Percentiles rank a stretch among this genome's conserved stretches.
Evolutionary conservation across 768 basidiomycete genomes (phyloP).

Genomic region (Sarcomyxa edulis): DNA sequence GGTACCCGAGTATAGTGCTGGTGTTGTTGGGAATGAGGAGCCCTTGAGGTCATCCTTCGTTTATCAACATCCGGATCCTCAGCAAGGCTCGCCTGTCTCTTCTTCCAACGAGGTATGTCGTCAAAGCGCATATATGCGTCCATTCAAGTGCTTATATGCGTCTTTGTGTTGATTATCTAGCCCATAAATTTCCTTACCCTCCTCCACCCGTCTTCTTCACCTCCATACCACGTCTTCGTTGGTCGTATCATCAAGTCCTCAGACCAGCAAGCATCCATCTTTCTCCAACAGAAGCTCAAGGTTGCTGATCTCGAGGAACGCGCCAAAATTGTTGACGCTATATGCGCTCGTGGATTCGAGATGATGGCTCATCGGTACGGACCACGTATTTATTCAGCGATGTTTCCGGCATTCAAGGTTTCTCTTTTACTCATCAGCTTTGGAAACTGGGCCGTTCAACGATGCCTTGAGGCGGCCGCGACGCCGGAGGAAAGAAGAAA

Average conservation of each 20-base stretch:
- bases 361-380: slow-evolving; percentile 87
- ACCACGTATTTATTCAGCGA: neutral
- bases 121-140: slow-evolving; percentile 5
- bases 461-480: slow-evolving; percentile 78
- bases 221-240: slow-evolving; percentile 79
- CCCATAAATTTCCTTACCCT: slow-evolving; percentile 87
- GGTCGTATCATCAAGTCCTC: slow-evolving; percentile 84
- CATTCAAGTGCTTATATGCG: slow-evolving; percentile 17
- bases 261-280: slow-evolving; percentile 88
- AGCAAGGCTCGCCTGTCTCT: slow-evolving; percentile 17
- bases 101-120: slow-evolving; percentile 45
- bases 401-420: neutral
- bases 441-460: slow-evolving; percentile 88
- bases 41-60: slow-evolving; percentile 21
- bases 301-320: slow-evolving; percentile 76
- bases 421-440: slow-evolving; percentile 42
- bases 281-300: slow-evolving; percentile 86
- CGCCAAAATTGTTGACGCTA: slow-evolving; percentile 81
- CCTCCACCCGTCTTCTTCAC: slow-evolving; percentile 79
- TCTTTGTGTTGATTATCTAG: slow-evolving; percentile 27
- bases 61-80: slow-evolving; percentile 21
- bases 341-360: slow-evolving; percentile 78
- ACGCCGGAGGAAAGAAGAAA: slow-evolving; percentile 71
- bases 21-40: slow-evolving; percentile 18
- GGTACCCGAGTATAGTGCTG: slow-evolving; percentile 21